phyloP scores from a whole-genome alignment of 1,139 yeast species.

The Yamadazyma mexicana region DNA sequence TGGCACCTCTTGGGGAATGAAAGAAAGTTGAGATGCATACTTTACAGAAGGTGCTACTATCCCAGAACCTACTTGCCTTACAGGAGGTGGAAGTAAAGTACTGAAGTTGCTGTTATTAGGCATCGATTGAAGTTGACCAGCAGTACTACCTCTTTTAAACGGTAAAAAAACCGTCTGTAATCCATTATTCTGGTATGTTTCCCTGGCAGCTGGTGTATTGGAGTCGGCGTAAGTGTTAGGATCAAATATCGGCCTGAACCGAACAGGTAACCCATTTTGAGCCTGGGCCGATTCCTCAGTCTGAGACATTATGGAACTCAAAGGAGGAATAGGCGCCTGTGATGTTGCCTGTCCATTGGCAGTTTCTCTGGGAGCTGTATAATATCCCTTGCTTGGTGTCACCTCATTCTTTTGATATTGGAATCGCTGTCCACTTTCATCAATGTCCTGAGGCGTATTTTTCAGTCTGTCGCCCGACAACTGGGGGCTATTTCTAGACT shows the following conservation, averaged over 20 bases:
- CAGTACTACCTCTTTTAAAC: conserved; percentile 5
- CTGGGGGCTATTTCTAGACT: no score
- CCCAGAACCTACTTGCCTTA: conserved; percentile 2
- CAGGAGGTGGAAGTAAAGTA: conserved; percentile 4
- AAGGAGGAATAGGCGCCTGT: conserved; percentile 1
- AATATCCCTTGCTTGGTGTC: no score
- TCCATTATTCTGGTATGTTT: conserved; percentile 8
- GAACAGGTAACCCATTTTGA: not conserved
- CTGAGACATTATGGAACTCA: conserved; percentile 1
- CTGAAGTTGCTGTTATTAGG: not conserved
- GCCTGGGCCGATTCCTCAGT: not conserved
- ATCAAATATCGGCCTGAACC: conserved; percentile 8
- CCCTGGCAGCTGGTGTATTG: not conserved
- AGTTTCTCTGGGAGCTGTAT: not conserved
- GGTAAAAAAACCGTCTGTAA: conserved; percentile 11
- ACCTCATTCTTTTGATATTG: no score
- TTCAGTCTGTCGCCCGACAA: no score
- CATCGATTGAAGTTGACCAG: not conserved
- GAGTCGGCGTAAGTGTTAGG: not conserved
- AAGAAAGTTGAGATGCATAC: not conserved
- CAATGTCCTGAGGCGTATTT: no score
- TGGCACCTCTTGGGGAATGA: not conserved
- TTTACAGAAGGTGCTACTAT: not conserved
- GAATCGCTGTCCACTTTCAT: no score
- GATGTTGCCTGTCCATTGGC: not conserved